Base-by-base conservation (phyloP, 257 asterid species). In the Perilla frutescens region DNA sequence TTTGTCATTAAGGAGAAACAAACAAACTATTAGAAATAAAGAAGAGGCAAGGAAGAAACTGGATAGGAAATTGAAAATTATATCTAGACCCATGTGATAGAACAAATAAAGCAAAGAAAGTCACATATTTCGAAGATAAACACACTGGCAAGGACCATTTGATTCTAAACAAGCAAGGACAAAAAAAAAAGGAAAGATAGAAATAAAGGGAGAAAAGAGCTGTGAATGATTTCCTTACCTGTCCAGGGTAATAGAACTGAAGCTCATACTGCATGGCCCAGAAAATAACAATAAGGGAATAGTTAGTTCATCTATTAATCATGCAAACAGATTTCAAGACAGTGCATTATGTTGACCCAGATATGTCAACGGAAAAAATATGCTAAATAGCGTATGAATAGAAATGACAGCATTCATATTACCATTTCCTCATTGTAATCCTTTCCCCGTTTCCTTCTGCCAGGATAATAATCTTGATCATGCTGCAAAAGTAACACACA, bases 381-480 rank as follows among this genome's bases (percentile, higher is more conserved):
- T 37, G 66, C 44, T 49, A 62, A 36, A 14, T 32, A 68, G 44
- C 12, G 45, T 43, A 11, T n/a, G 20, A 49, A 57, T 12, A 15
- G 13, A 60, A 74, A 74, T 36, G 47, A 63, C 61, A 54, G 36
- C 26, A 68, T 57, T 15, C 51, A 57, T 51, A 79, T 58, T 82
- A 93, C 98, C 98, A 93, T 91, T 73, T 86, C 97, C 86, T 89
- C 89, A 68, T 87, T 73, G 80, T 89, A 93, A 74, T 93, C 96
- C 86, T 93, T 87, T 80, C 98, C 98, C 77, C 97, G 84, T 81
- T 93, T 93, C 79, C 98, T 85, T 84, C 98, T 84, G 43, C 98
- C 97, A 74, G 97, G 97, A 75, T 91, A 90, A 85, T 89, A 88
- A 83, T 93, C 98, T 77, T 93, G 98, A 71, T 93, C 98, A 41